Evolutionary conservation across 2,329 filamentous ascomycete species (phyloP).

Genomic region (Capronia americana): DNA sequence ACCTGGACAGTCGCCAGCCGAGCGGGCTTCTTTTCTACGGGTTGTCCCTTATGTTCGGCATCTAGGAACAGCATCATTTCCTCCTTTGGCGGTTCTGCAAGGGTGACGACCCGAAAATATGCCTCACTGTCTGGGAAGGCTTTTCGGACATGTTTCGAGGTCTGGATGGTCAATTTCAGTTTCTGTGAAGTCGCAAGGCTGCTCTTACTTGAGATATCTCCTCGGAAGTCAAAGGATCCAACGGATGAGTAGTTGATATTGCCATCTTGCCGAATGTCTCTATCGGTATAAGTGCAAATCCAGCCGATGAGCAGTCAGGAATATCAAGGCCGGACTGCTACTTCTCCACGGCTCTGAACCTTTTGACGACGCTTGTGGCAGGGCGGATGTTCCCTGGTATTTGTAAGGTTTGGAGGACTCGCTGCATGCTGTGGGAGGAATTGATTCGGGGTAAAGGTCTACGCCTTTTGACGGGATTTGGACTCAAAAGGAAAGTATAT

Average conservation of each 20-base stretch:
- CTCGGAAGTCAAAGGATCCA: constrained; percentile 43
- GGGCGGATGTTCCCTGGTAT: neutral
- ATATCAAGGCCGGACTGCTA: neutral
- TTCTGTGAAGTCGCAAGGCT: neutral
- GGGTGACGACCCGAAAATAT: constrained; percentile 59
- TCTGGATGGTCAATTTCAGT: constrained; percentile 28
- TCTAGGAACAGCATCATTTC: constrained; percentile 56
- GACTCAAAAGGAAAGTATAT: constrained; percentile 23
- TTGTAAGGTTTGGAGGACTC: neutral
- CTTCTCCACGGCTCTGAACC: neutral
- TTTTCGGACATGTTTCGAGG: constrained; percentile 46
- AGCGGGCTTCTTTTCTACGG: constrained; percentile 38
- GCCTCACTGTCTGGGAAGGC: constrained; percentile 44
- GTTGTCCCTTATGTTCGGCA: constrained; percentile 43
- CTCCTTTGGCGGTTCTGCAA: constrained; percentile 59
- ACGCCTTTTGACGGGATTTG: constrained; percentile 27
- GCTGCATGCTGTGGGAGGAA: constrained; percentile 10
- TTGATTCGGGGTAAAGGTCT: neutral
- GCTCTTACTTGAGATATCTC: constrained; percentile 43
- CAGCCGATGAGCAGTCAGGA: neutral
- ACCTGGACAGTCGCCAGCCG: constrained; percentile 49
- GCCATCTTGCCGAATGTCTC: constrained; percentile 7
- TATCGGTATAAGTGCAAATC: neutral
- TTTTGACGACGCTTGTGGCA: neutral
- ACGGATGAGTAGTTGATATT: constrained; percentile 39